Conservation (phyloP, 106 monocot species). For the Dendrobium chrysotoxum region DNA sequence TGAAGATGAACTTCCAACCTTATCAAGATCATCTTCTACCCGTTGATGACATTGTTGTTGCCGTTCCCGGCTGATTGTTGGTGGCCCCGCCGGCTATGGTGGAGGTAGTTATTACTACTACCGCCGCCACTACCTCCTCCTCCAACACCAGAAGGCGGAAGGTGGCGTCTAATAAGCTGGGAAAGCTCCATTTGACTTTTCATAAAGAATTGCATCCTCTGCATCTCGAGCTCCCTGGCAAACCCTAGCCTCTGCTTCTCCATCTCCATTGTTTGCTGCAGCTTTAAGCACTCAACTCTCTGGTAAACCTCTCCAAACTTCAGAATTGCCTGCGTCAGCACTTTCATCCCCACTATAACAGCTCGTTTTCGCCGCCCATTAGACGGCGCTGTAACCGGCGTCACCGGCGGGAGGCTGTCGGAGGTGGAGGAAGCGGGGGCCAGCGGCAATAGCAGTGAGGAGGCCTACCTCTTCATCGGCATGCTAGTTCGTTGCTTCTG, state of each 20-base stretch:
- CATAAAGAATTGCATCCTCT: conserved; percentile 71
- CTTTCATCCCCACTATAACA: conserved; percentile 15
- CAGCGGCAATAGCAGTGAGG: conserved; percentile 7
- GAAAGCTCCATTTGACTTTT: conserved; percentile 53
- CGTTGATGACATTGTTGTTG: neutral
- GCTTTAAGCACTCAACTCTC: conserved; percentile 58
- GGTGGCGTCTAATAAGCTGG: conserved; percentile 7
- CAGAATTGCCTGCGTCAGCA: conserved; percentile 40
- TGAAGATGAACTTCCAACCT: neutral
- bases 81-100: conserved; percentile 2
- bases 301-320: conserved; percentile 78
- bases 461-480: neutral
- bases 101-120: neutral
- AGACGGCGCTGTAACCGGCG: conserved; percentile 11
- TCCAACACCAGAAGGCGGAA: neutral
- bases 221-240: conserved; percentile 56
- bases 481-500: conserved; percentile 24
- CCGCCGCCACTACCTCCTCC: neutral
- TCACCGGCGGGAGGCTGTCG: conserved; percentile 37
- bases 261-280: conserved; percentile 57
- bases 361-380: neutral
- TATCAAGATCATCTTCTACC: neutral
- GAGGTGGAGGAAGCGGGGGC: conserved; percentile 22
- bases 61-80: neutral
- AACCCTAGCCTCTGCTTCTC: conserved; percentile 72